Base-by-base conservation (phyloP, 345 rosid genomes). In the Ailanthus altissimus region DNA sequence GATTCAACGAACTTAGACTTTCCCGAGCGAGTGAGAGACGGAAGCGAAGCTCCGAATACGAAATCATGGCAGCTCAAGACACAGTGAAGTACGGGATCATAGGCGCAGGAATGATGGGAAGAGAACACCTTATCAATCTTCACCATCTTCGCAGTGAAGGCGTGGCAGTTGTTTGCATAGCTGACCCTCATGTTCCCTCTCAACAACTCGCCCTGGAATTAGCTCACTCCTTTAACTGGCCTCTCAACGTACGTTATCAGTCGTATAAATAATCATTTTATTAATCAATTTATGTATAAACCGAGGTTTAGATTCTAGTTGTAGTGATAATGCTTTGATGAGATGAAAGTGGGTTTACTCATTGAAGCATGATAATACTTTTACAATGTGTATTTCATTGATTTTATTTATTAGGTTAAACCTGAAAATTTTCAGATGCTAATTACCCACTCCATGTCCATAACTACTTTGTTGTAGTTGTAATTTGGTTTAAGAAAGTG, bases 81-180 rank as follows among this genome's bases (percentile, higher is more conserved):
- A 81, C 72, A 0, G 80, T 89, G 64, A 93, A 79, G 81, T 95
- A 95, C 65, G 98, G 98, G 57, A 90, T 93, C 84, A 81, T 95
- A 36, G 99, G 99, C 26, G 88, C 90, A 42, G 99, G 99, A 64
- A 92, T 95, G 97, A 93, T 95, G 99, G 99, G 99, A 65, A 90
- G 99, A 83, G 98, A 95, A 68, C 98, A 93, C 78, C 90, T 95
- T 76, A 84, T 90, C 74, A 95, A 95, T 81, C 90, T 95, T 47
- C 85, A 90, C 86, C 97, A 95, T 84, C 96, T 95, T 12, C 82
- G 88, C 32, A 66, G 69, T 74, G 84, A 92, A 81, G 91, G 92
- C 72, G 93, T 86, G 13, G 80, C 78, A 53, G 93, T 92, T 68
- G 96, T 89, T 26, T 86, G 85, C 77, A 78, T 95, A 62, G 96